These are phyloP conservation scores for Backusella luteola DNA, from an alignment of 192 early-diverging fungal species.

Conservation along the genomic window DNA sequence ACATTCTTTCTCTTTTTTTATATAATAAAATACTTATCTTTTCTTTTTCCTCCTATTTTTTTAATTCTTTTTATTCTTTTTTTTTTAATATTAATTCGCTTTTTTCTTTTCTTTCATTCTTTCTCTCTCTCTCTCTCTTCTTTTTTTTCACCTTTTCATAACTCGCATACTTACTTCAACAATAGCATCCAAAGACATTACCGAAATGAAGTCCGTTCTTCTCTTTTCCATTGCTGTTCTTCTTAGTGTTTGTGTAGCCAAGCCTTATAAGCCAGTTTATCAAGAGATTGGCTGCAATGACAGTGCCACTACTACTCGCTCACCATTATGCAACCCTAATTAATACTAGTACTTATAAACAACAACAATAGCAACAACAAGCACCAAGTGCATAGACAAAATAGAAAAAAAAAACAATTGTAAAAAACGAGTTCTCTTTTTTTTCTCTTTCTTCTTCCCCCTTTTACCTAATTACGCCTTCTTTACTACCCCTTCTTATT, in stretches of 20 bases:
- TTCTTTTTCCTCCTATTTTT: neutral
- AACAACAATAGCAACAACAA: neutral
- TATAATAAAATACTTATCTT: neutral
- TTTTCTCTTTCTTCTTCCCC: neutral
- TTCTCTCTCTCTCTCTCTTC: neutral
- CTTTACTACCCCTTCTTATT: neutral
- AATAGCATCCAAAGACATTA: neutral
- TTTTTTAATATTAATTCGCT: neutral
- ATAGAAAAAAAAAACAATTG: neutral
- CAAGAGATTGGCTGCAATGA: slow-evolving; percentile 2
- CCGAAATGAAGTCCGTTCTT: neutral
- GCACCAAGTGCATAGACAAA: neutral
- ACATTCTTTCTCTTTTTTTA: neutral
- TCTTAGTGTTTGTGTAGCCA: neutral
- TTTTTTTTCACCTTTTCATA: neutral
- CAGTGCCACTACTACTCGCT: slow-evolving; percentile 1
- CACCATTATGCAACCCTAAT: slow-evolving; percentile 4
- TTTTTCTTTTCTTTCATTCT: neutral
- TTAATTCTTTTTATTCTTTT: neutral
- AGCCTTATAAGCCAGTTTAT: neutral
- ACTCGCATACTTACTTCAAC: neutral
- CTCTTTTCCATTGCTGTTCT: neutral
- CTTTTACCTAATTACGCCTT: neutral
- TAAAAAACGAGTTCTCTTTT: neutral
- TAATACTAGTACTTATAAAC: neutral